phyloP scores from a whole-genome alignment of 148 eudicot genomes.

The Pharnaceum exiguum region DNA sequence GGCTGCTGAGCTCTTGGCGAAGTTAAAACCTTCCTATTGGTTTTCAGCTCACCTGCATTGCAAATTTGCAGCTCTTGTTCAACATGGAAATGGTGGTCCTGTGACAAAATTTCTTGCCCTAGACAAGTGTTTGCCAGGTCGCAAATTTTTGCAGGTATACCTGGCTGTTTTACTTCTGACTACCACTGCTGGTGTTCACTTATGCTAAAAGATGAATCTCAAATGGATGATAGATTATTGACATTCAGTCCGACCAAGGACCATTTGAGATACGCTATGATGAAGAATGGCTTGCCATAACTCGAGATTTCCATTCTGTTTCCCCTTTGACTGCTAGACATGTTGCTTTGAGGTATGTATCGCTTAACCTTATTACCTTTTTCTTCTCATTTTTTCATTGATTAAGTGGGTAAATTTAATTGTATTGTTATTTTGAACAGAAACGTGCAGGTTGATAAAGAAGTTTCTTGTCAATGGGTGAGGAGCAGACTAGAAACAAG shows the following conservation, averaged over 20 bases:
- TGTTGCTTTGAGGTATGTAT: constrained; percentile 55
- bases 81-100: constrained; percentile 68
- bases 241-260: constrained; percentile 81
- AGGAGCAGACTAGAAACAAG: constrained; percentile 51
- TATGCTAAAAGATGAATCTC: constrained; percentile 3
- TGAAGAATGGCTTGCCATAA: constrained; percentile 98
- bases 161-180: constrained; percentile 3
- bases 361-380: constrained; percentile 1
- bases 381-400: neutral
- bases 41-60: constrained; percentile 97
- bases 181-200: neutral
- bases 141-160: constrained; percentile 81
- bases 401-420: neutral
- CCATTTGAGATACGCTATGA: constrained; percentile 76
- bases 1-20: constrained; percentile 76
- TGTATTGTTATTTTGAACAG: constrained; percentile 27
- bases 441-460: constrained; percentile 37
- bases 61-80: constrained; percentile 84
- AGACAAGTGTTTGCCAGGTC: constrained; percentile 87
- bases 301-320: constrained; percentile 49
- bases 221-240: constrained; percentile 48
- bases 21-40: constrained; percentile 87
- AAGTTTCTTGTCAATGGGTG: constrained; percentile 66
- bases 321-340: constrained; percentile 49
- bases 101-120: constrained; percentile 95